These are phyloP conservation scores for Macrotyloma uniflorum DNA, from an alignment of 306 rosid genomes.

Conservation along the genomic window DNA sequence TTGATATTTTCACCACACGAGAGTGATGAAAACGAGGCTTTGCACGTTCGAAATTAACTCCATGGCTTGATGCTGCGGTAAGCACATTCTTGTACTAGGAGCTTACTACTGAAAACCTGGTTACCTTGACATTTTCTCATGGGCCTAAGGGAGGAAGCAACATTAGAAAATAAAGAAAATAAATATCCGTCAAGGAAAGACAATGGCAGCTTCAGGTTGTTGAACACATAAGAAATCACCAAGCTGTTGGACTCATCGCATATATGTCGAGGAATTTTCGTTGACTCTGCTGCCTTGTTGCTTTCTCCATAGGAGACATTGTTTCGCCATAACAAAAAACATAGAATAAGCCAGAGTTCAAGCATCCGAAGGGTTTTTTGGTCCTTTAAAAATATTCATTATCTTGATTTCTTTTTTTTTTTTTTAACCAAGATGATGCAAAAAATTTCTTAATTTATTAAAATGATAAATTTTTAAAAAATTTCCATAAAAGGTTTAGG, in stretches of 20 bases:
- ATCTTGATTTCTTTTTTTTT: too few relatives aligned
- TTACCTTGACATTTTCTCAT: background rate
- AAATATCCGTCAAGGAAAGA: slow-evolving; percentile 52
- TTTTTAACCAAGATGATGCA: too few relatives aligned
- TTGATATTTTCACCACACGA: slow-evolving; percentile 38
- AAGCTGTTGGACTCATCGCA: slow-evolving; percentile 5
- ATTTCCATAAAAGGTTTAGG: too few relatives aligned
- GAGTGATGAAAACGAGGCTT: slow-evolving; percentile 52
- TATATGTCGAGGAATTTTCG: slow-evolving; percentile 38
- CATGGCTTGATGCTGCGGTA: slow-evolving; percentile 37
- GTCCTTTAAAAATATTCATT: too few relatives aligned
- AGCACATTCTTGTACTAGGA: slow-evolving; percentile 54
- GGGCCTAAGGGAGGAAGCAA: slow-evolving; percentile 32
- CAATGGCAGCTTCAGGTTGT: slow-evolving; percentile 63
- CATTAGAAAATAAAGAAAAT: slow-evolving; percentile 55
- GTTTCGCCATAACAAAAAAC: slow-evolving; percentile 55
- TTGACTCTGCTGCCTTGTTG: slow-evolving; percentile 63
- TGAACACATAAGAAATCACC: slow-evolving; percentile 51
- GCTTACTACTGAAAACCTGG: slow-evolving; percentile 57
- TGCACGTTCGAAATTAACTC: slow-evolving; percentile 40
- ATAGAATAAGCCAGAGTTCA: background rate
- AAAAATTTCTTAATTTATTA: too few relatives aligned
- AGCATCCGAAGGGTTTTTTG: too few relatives aligned
- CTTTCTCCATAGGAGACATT: slow-evolving; percentile 57
- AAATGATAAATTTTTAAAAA: too few relatives aligned